Base-by-base conservation (phyloP, 2,329 filamentous ascomycete species). In the Venturia effusa region DNA sequence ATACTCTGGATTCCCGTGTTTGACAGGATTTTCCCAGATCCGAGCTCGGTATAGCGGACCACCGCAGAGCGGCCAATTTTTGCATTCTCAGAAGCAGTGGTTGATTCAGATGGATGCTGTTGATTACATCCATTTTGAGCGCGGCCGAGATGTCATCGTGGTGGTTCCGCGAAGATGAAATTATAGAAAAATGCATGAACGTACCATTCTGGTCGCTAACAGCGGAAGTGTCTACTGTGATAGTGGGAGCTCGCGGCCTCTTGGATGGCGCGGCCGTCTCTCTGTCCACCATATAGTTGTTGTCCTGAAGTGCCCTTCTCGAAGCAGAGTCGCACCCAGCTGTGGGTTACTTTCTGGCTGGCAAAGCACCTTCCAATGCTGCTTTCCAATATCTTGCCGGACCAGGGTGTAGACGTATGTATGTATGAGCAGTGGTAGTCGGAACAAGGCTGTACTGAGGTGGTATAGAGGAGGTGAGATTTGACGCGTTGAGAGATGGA, bases 201-300 rank as follows among this genome's bases (percentile, higher is more conserved):
- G 73, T 72, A 70, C 71, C 72, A 64, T 70, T 68, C 30, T 64
- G 43, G n/a, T 64, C 61, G 66, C 74, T 74, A 62, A 79, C 77
- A 65, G 78, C 78, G 66, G 79, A 80, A 7, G 79, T 81, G 71
- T 81, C 78, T 66, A 81, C 80, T 63, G 79, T 81, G 66, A 81
- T 81, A 62, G 79, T 81, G 40, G 79, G 79, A 65, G 79, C 79
- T 63, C 79, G 71, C 65, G 74, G 72, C 63, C 75, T 70, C 67
- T 71, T 64, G 5, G 59, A 30, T n/a, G 62, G 37, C 37, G 55
- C 39, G 27, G 54, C 27, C 54, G 45, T n/a, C 32, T 61, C 43
- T 40, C 40, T 45, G n/a, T 64, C 62, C 13, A 45, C 54, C 62
- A 64, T 64, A 61, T 45, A 10, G 37, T 40, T 17, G 59, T 17